These are phyloP conservation scores for Blastocystis sp. DNA, from an alignment of 352 stramenopile genomes.

Conservation along the genomic window DNA sequence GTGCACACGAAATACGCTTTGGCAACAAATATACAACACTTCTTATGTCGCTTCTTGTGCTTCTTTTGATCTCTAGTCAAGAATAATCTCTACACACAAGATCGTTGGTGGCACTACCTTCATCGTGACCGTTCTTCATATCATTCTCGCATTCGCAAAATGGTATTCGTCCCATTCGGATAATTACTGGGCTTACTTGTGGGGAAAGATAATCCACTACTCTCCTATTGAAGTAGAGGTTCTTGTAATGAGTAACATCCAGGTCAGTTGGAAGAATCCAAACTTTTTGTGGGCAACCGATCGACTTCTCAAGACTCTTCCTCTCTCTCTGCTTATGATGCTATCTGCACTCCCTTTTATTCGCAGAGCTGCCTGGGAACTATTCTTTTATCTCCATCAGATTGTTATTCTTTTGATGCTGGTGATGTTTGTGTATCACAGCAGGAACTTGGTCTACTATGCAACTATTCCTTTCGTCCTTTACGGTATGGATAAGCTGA, in stretches of 20 bases:
- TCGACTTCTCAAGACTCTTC: background rate
- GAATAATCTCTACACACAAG: conserved; percentile 19
- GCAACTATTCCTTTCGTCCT: background rate
- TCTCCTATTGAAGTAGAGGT: background rate
- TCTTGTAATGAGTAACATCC: background rate
- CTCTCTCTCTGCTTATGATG: background rate
- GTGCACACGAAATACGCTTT: conserved; percentile 28
- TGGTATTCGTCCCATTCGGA: background rate
- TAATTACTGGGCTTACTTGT: background rate
- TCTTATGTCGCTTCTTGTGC: background rate
- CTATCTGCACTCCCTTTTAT: background rate
- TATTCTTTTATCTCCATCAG: conserved; percentile 38
- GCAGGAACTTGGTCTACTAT: background rate
- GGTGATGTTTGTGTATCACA: conserved; percentile 4
- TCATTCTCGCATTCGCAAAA: background rate
- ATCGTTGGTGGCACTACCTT: background rate
- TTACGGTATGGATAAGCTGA: conserved; percentile 29
- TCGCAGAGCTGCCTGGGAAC: background rate
- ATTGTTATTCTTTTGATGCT: conserved; percentile 3
- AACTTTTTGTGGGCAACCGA: background rate
- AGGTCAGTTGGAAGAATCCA: background rate
- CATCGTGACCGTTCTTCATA: background rate
- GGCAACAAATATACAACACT: conserved; percentile 19
- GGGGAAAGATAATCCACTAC: conserved; percentile 4
- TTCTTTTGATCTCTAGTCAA: background rate